A percentile compares a stretch with the other conserved stretches of the same genome.
Conservation (phyloP, 2,329 filamentous ascomycete species). For the Cordyceps javanica region DNA sequence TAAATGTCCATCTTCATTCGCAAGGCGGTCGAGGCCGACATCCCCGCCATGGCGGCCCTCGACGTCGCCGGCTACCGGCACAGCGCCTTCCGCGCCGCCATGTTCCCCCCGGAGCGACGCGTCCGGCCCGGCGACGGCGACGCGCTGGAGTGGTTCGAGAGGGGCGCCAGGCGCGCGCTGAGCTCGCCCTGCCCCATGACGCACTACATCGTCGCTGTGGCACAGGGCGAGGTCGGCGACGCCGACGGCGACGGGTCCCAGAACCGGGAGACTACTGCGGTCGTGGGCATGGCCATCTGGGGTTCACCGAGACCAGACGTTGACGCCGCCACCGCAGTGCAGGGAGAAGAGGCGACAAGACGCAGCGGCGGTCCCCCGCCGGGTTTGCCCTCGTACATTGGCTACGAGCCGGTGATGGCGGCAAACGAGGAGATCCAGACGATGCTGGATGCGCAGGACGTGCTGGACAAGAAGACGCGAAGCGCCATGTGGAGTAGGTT, state of each 20-base stretch:
- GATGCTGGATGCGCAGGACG: neutral
- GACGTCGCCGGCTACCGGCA: neutral
- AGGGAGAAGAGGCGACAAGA: neutral
- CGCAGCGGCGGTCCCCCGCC: neutral
- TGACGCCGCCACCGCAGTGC: too few relatives aligned
- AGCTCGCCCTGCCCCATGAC: neutral
- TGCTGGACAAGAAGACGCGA: slow-evolving; percentile 5
- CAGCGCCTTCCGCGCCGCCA: neutral
- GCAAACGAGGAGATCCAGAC: neutral
- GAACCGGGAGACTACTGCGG: too few relatives aligned
- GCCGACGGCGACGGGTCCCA: neutral
- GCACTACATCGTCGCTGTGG: neutral
- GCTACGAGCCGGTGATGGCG: neutral
- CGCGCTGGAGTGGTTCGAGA: neutral
- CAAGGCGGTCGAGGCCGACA: neutral
- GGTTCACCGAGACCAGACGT: neutral
- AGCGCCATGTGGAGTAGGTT: slow-evolving; percentile 1
- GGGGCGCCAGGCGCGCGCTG: neutral
- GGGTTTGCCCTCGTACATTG: neutral
- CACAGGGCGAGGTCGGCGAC: neutral
- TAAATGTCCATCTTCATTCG: slow-evolving; percentile 1
- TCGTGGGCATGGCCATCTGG: slow-evolving; percentile 6
- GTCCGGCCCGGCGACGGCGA: slow-evolving; percentile 1
- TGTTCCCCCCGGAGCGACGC: slow-evolving; percentile 3
- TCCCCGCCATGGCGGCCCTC: slow-evolving; percentile 1